These are phyloP conservation scores for Coprinopsis sp. DNA, from an alignment of 768 basidiomycete species.

Conservation along the genomic window DNA sequence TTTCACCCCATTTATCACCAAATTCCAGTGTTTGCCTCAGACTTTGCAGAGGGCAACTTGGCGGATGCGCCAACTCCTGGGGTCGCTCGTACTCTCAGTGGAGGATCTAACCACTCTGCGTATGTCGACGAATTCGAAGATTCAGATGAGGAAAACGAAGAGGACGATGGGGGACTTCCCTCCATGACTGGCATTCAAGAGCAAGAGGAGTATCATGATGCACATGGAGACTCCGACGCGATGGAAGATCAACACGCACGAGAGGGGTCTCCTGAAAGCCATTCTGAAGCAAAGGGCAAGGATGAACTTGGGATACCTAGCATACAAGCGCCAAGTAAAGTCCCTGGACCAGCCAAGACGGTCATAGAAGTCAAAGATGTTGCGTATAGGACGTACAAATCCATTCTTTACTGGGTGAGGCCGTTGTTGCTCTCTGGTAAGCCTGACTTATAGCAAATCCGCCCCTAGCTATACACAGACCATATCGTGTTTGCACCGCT, in stretches of 20 bases:
- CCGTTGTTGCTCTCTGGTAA: conserved; percentile 14
- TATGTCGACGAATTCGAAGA: conserved; percentile 49
- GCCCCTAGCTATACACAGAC: conserved; percentile 76
- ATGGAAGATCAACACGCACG: too few species aligned
- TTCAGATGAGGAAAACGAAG: conserved; percentile 40
- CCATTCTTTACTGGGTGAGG: conserved; percentile 72
- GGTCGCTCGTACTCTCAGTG: conserved; percentile 10
- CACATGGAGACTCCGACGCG: too few species aligned
- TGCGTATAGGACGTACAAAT: conserved; percentile 41
- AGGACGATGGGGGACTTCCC: conserved; percentile 12
- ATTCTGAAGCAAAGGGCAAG: not conserved
- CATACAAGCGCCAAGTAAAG: not conserved
- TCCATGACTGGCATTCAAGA: not conserved
- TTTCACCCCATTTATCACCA: not conserved
- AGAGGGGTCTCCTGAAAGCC: too few species aligned
- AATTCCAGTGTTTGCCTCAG: conserved; percentile 68
- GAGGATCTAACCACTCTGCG: conserved; percentile 18
- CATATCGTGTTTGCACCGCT: conserved; percentile 80
- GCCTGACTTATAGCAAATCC: not conserved
- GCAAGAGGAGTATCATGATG: too few species aligned
- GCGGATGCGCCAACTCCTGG: conserved; percentile 22
- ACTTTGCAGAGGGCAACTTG: conserved; percentile 53
- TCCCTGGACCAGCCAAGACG: conserved; percentile 16
- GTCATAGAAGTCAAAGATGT: conserved; percentile 45
- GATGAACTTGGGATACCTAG: not conserved